Base-by-base conservation (phyloP, 1,284 basidiomycete species). In the Cryptococcus sp. region DNA sequence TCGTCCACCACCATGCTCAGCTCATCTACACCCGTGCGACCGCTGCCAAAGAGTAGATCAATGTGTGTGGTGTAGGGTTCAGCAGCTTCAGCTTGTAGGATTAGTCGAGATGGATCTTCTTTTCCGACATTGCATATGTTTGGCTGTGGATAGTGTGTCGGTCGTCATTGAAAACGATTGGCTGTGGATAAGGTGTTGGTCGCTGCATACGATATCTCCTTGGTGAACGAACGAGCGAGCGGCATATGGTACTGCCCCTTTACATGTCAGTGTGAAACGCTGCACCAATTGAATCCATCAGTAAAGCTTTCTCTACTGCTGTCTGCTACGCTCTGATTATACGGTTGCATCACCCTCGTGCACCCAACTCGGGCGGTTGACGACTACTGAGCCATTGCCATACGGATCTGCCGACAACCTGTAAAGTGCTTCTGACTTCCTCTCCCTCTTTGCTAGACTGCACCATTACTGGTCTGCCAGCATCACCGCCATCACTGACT, bases 1-100 rank as follows among this genome's bases (percentile, higher is more conserved):
- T 99, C 75, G 91, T 98, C 67, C 94, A 97, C 83, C 93, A 96
- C 85, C 88, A 89, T 74, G 84, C 85, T 63, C 95, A 99, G 82
- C 83, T 95, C 76, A 87, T 97, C 74, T 97, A 77, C 75, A 78
- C 78, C 66, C 72, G 78, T 56, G 77, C 78, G 52, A 76, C 73
- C 63, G 76, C 71, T 54, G 73, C 63, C 63, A 74, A 73, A 66
- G 73, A 73, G 61, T 75, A 75, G 62, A 65, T 47, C 17, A 23
- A 47, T 34, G 20, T 46, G 54, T 51, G 44, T 40, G 50, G 48
- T 34, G 29, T n/a, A 37, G 41, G 25, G 34, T 37, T 8, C 20
- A 50, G 46, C 20, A 40, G 53, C 45, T 60, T 68, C 20, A 40
- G 53, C 45, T 60, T 68, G 58, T 63, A 59, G 59, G 61, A 61